These are phyloP conservation scores for Patellifolia procumbens DNA, from an alignment of 179 eudicot genomes.

Conservation along the genomic window DNA sequence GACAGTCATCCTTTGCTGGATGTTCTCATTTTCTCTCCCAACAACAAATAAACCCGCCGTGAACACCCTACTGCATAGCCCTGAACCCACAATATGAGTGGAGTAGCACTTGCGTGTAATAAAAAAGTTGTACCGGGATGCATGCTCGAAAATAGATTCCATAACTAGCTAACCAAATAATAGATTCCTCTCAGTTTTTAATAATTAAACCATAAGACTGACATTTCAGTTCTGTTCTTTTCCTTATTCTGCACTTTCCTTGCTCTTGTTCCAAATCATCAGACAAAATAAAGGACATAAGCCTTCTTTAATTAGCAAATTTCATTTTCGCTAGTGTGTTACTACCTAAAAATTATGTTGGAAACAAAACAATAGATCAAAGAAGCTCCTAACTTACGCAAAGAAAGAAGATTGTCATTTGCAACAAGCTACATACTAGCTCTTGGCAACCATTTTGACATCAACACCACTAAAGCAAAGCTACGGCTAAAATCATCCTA, in stretches of 20 bases:
- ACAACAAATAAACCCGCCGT: too few relatives aligned
- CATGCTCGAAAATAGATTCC: too few relatives aligned
- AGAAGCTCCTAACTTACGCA: not conserved
- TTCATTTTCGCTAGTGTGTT: not conserved
- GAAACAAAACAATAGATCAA: not conserved
- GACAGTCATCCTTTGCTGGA: too few relatives aligned
- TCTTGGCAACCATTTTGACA: not conserved
- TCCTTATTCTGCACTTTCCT: not conserved
- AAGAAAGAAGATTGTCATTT: not conserved
- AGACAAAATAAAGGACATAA: not conserved
- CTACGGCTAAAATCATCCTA: not conserved
- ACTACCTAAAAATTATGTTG: not conserved
- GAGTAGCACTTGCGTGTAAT: too few relatives aligned
- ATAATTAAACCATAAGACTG: not conserved
- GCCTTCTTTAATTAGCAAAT: not conserved
- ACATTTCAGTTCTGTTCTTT: not conserved
- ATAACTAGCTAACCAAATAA: not conserved
- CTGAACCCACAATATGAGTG: too few relatives aligned
- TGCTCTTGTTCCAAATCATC: not conserved
- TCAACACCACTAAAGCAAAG: not conserved
- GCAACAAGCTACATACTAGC: not conserved
- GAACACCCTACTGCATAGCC: too few relatives aligned
- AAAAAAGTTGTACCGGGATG: too few relatives aligned
- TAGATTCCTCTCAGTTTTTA: not conserved
- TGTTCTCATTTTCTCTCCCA: too few relatives aligned